These are phyloP conservation scores for Arachis hypogaea DNA, from an alignment of 306 rosid genomes.

Conservation along the genomic window DNA sequence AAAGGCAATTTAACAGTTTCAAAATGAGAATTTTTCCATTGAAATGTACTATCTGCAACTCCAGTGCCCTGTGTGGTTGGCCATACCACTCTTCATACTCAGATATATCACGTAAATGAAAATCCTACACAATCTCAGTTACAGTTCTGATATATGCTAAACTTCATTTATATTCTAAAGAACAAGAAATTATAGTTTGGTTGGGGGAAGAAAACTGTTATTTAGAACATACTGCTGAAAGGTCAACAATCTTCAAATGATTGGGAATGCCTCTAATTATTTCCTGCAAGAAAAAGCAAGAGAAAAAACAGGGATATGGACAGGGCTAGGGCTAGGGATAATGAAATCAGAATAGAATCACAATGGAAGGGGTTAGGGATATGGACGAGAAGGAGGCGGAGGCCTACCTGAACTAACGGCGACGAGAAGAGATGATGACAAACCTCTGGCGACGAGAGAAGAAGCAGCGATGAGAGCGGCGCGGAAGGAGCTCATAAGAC, in stretches of 20 bases:
- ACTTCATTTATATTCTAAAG: not conserved
- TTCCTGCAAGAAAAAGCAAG: constrained; percentile 61
- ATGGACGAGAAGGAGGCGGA: too few relatives aligned
- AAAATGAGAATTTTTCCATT: constrained; percentile 25
- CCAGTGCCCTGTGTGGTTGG: constrained; percentile 81
- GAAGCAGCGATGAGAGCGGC: too few relatives aligned
- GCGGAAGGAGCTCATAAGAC: too few relatives aligned
- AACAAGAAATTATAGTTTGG: not conserved
- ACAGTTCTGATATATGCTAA: constrained; percentile 28
- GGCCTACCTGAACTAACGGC: too few relatives aligned
- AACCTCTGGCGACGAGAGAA: too few relatives aligned
- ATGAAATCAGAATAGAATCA: too few relatives aligned
- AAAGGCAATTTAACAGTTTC: constrained; percentile 26
- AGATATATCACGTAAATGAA: constrained; percentile 77
- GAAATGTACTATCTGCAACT: constrained; percentile 64
- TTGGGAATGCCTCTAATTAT: constrained; percentile 83
- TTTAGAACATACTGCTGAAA: constrained; percentile 80
- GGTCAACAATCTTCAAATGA: constrained; percentile 94
- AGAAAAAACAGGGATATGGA: not conserved
- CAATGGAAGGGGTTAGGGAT: too few relatives aligned
- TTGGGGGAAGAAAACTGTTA: not conserved
- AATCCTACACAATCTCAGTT: constrained; percentile 65
- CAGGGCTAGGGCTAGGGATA: too few relatives aligned
- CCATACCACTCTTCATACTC: constrained; percentile 97
- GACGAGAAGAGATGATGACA: too few relatives aligned